Evolutionary conservation across 352 stramenopile genomes (phyloP).

Genomic region (Globisporangium nodosum): DNA sequence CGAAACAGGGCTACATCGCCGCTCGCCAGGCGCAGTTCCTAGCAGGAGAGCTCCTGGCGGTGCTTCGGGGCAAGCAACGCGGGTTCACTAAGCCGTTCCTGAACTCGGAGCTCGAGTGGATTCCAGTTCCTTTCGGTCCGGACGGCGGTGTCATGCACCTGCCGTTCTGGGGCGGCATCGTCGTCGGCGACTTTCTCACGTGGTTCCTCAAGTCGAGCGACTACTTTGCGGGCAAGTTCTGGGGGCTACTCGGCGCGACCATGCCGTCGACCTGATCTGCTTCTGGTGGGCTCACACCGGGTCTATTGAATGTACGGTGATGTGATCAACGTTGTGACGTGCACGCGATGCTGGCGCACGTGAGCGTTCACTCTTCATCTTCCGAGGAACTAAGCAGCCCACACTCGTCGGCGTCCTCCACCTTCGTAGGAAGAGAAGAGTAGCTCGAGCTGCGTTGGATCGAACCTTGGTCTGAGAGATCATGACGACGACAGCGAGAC

Average conservation of each 20-base stretch:
- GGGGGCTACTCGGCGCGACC: conserved; percentile 24
- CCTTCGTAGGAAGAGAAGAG: too few relatives aligned
- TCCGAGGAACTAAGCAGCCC: too few relatives aligned
- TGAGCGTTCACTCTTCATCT: too few relatives aligned
- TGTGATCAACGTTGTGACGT: too few relatives aligned
- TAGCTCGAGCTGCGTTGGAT: too few relatives aligned
- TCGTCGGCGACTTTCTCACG: conserved; percentile 49
- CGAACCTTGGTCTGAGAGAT: too few relatives aligned
- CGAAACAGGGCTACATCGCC: conserved; percentile 35
- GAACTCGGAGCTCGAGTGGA: conserved; percentile 23
- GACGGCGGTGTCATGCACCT: conserved; percentile 48
- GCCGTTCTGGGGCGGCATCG: conserved; percentile 37
- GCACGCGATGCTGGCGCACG: too few relatives aligned
- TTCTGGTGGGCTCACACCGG: too few relatives aligned
- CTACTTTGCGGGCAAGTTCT: conserved; percentile 34
- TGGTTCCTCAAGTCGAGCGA: conserved; percentile 40
- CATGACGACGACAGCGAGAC: too few relatives aligned
- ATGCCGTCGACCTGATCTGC: too few relatives aligned
- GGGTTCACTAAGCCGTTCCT: conserved; percentile 4
- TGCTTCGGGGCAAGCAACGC: neutral
- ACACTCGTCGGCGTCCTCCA: too few relatives aligned
- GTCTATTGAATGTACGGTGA: too few relatives aligned
- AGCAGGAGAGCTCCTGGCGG: neutral
- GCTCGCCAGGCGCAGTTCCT: conserved; percentile 26
- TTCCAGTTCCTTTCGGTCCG: conserved; percentile 42